These are phyloP conservation scores for Penicillium sp. DNA, from an alignment of 2,329 filamentous ascomycete species.

Conservation along the genomic window DNA sequence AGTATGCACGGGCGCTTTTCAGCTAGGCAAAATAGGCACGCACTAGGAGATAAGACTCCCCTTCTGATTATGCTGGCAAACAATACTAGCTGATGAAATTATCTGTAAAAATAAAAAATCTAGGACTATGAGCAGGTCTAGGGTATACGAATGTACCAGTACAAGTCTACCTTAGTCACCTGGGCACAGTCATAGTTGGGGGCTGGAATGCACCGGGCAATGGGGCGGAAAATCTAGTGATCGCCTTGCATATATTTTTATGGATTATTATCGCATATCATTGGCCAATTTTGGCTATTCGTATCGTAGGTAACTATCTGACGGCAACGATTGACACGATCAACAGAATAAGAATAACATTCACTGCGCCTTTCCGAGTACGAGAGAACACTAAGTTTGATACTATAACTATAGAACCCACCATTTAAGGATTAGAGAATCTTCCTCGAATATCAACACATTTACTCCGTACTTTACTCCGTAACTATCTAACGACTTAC, in stretches of 20 bases:
- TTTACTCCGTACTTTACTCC: background rate
- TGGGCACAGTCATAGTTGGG: background rate
- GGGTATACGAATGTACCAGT: background rate
- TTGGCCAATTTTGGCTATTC: background rate
- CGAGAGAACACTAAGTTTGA: background rate
- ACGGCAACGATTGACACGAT: background rate
- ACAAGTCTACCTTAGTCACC: background rate
- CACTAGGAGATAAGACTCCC: background rate
- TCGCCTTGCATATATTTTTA: background rate
- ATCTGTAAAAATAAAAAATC: background rate
- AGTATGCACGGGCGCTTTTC: background rate
- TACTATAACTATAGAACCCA: background rate
- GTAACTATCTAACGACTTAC: background rate
- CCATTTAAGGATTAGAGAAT: background rate
- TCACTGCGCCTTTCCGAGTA: background rate
- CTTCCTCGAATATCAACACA: background rate
- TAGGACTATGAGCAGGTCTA: background rate
- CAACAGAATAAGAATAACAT: background rate
- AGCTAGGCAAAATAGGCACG: background rate
- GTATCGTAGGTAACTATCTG: background rate
- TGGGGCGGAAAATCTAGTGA: background rate
- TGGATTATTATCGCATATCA: background rate
- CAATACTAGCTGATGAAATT: background rate
- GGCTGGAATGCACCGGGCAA: background rate
- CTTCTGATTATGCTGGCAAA: background rate